Conservation (phyloP, 2,329 filamentous ascomycete species). For the Paraconiothyrium brasiliense region DNA sequence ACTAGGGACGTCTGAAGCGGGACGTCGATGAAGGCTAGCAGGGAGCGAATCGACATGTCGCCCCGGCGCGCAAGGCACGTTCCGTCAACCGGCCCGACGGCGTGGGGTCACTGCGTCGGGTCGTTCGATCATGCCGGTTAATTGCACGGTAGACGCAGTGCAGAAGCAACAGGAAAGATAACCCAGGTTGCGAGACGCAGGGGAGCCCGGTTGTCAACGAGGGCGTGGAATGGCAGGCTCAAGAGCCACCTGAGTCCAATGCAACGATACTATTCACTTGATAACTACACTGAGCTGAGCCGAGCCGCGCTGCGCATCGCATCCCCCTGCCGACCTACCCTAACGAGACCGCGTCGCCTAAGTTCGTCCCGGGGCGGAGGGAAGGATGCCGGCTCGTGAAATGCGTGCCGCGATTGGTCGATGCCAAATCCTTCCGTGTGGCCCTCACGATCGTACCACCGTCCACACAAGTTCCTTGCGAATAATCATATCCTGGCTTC, state of each 20-base stretch:
- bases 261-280: not conserved
- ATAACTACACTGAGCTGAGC: not conserved
- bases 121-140: too few relatives aligned
- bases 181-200: not conserved
- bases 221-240: not conserved
- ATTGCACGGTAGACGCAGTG: too few relatives aligned
- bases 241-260: not conserved
- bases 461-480: slow-evolving; percentile 21
- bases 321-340: slow-evolving; percentile 4
- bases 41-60: not conserved
- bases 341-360: slow-evolving; percentile 4
- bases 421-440: not conserved
- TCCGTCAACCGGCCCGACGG: slow-evolving; percentile 5
- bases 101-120: not conserved
- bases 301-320: slow-evolving; percentile 5
- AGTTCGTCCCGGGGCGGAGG: slow-evolving; percentile 1
- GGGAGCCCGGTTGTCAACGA: not conserved
- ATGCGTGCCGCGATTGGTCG: slow-evolving; percentile 10
- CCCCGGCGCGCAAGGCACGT: slow-evolving; percentile 11
- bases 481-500: slow-evolving; percentile 29
- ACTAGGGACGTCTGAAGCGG: not conserved
- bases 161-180: not conserved
- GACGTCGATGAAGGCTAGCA: not conserved
- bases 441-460: slow-evolving; percentile 11
- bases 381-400: not conserved